Conservation (phyloP, 1,139 yeast genomes). For the Chernovozyma aurita region DNA sequence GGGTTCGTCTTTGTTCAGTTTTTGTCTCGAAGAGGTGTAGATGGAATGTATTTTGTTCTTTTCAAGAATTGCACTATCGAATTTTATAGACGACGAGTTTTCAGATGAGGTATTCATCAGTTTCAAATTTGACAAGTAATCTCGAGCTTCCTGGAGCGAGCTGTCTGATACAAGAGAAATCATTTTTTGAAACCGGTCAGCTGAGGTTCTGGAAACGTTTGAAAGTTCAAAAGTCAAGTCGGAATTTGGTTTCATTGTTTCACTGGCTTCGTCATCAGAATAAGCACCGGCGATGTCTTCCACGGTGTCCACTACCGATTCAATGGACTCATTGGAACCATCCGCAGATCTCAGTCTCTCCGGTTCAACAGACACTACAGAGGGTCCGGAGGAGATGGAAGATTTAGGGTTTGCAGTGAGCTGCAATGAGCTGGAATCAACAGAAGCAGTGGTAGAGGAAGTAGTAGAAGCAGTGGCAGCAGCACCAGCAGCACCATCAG, state of each 20-base stretch:
- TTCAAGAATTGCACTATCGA: constrained; percentile 18
- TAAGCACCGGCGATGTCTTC: neutral
- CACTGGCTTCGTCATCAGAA: neutral
- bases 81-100: constrained; percentile 8
- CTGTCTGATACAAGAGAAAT: constrained; percentile 25
- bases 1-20: constrained; percentile 9
- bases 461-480: too few relatives aligned
- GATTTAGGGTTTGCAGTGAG: too few relatives aligned
- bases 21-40: constrained; percentile 15
- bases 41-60: constrained; percentile 31
- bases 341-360: too few relatives aligned
- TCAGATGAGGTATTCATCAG: constrained; percentile 12
- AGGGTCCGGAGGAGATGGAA: too few relatives aligned
- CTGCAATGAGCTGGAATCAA: too few relatives aligned
- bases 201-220: neutral
- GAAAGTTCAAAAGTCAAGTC: neutral
- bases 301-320: constrained; percentile 3
- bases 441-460: too few relatives aligned
- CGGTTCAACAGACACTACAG: too few relatives aligned
- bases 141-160: constrained; percentile 22
- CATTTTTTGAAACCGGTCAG: constrained; percentile 20
- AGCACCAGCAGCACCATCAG: too few relatives aligned
- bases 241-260: neutral
- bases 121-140: constrained; percentile 17
- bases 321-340: constrained; percentile 4